These are phyloP conservation scores for Phialocephala subalpina DNA, from an alignment of 2,329 filamentous ascomycete species.

Conservation along the genomic window DNA sequence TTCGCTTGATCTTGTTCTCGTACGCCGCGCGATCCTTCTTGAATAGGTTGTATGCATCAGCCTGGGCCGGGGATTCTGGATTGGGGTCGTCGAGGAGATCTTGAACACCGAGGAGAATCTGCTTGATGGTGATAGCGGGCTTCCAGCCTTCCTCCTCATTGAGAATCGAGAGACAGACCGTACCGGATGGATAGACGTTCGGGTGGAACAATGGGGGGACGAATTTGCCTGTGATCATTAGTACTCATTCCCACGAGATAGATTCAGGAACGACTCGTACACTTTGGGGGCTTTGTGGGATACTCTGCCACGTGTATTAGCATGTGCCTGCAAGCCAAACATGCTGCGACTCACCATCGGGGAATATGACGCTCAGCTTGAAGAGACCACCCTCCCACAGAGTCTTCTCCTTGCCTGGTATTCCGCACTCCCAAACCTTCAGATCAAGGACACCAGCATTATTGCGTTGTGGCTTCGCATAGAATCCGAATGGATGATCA, in stretches of 20 bases:
- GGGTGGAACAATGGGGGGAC: slow-evolving; percentile 95
- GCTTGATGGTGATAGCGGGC: slow-evolving; percentile 97
- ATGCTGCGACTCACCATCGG: slow-evolving; percentile 73
- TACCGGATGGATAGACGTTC: slow-evolving; percentile 98
- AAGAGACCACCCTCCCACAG: slow-evolving; percentile 98
- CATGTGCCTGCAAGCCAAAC: slow-evolving; percentile 2
- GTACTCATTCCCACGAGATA: slow-evolving; percentile 14
- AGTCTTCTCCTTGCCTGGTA: slow-evolving; percentile 95
- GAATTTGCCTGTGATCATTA: slow-evolving; percentile 80
- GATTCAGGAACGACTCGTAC: slow-evolving; percentile 60
- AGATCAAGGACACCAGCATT: slow-evolving; percentile 85
- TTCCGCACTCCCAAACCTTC: slow-evolving; percentile 95
- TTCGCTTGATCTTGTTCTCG: slow-evolving; percentile 84
- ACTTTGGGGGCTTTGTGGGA: slow-evolving; percentile 98
- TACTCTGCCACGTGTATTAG: slow-evolving; percentile 72
- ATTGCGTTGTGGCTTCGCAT: slow-evolving; percentile 85
- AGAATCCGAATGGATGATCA: slow-evolving; percentile 98
- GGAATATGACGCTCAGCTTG: slow-evolving; percentile 92
- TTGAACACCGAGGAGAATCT: slow-evolving; percentile 95
- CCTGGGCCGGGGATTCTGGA: slow-evolving; percentile 94
- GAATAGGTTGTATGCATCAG: slow-evolving; percentile 96
- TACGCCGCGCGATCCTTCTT: slow-evolving; percentile 90
- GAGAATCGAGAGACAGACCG: slow-evolving; percentile 94
- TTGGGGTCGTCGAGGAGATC: slow-evolving; percentile 96
- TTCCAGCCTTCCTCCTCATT: slow-evolving; percentile 99